A percentile compares a stretch with the other conserved stretches of the same genome.
Conservation (phyloP, 2,329 filamentous ascomycete species). For the Phoma sp. region DNA sequence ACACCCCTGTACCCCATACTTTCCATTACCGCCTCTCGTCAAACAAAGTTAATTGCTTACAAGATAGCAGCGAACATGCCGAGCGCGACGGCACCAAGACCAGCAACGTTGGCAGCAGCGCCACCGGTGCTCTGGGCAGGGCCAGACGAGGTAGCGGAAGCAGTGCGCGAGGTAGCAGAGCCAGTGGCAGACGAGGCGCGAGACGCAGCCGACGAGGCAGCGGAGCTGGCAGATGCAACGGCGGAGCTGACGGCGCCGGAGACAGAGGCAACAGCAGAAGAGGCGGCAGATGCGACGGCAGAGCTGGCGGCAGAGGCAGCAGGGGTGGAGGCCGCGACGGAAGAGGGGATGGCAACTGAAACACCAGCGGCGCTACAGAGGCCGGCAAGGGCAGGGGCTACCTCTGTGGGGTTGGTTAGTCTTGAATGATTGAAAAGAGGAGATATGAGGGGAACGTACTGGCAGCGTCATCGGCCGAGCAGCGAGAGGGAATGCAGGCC, state of each 20-base stretch:
- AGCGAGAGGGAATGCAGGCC: slow-evolving; percentile 49
- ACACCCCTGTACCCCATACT: background rate
- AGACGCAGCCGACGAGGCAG: slow-evolving; percentile 4
- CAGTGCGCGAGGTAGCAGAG: slow-evolving; percentile 8
- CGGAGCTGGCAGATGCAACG: slow-evolving; percentile 3
- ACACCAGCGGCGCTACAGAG: slow-evolving; percentile 42
- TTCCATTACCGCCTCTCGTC: background rate
- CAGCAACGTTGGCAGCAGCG: slow-evolving; percentile 29
- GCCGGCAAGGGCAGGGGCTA: slow-evolving; percentile 32
- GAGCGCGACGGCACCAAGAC: slow-evolving; percentile 28
- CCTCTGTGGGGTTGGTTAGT: slow-evolving; percentile 18
- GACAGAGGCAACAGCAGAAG: slow-evolving; percentile 7
- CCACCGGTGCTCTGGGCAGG: slow-evolving; percentile 27
- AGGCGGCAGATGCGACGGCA: slow-evolving; percentile 1
- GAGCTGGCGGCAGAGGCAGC: slow-evolving; percentile 12
- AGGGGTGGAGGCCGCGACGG: slow-evolving; percentile 18
- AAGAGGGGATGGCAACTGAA: slow-evolving; percentile 32
- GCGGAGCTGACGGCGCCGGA: slow-evolving; percentile 6
- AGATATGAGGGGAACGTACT: slow-evolving; percentile 42
- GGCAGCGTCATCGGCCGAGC: slow-evolving; percentile 47
- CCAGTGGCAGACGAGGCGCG: slow-evolving; percentile 8
- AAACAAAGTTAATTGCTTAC: no score
- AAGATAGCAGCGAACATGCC: slow-evolving; percentile 21
- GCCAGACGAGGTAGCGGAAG: slow-evolving; percentile 9
- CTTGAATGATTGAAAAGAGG: no score